A percentile compares a stretch with the other conserved stretches of the same genome.
Conservation (phyloP, 2,329 filamentous ascomycete species). For the Colletotrichum destructivum region DNA sequence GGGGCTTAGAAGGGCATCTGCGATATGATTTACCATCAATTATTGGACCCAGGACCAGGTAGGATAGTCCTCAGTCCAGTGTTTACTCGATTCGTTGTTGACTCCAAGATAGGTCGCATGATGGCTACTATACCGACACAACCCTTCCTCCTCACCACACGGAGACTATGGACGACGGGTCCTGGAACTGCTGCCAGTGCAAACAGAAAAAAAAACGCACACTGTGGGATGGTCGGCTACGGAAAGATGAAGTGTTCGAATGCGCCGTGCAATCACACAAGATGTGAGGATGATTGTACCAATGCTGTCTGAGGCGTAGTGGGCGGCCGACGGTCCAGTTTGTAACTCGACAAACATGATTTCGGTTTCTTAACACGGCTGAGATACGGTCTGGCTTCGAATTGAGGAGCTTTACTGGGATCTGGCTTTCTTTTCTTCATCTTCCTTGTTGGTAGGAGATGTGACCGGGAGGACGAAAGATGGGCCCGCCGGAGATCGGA, state of each 20-base stretch:
- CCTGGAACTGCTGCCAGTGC: constrained; percentile 26
- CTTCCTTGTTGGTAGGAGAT: too few species aligned
- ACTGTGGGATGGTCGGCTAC: constrained; percentile 17
- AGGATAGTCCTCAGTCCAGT: not conserved
- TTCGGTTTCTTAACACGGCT: not conserved
- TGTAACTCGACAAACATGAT: not conserved
- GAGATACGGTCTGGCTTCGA: too few species aligned
- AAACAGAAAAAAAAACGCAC: constrained; percentile 22
- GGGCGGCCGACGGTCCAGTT: not conserved
- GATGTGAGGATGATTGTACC: constrained; percentile 23
- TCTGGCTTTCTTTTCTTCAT: not conserved
- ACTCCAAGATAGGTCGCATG: not conserved
- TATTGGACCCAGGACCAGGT: not conserved
- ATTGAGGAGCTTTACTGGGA: not conserved
- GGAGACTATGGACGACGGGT: constrained; percentile 15
- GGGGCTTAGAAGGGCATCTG: not conserved
- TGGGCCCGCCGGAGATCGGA: not conserved
- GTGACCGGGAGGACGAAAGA: not conserved
- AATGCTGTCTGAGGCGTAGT: constrained; percentile 1
- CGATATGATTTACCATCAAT: not conserved
- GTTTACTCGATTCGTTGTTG: not conserved
- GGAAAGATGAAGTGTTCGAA: constrained; percentile 23
- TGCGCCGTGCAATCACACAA: not conserved
- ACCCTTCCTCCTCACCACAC: not conserved
- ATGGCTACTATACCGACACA: constrained; percentile 6